phyloP scores from a whole-genome alignment of 768 basidiomycete species.

The Boletus patriciae region DNA sequence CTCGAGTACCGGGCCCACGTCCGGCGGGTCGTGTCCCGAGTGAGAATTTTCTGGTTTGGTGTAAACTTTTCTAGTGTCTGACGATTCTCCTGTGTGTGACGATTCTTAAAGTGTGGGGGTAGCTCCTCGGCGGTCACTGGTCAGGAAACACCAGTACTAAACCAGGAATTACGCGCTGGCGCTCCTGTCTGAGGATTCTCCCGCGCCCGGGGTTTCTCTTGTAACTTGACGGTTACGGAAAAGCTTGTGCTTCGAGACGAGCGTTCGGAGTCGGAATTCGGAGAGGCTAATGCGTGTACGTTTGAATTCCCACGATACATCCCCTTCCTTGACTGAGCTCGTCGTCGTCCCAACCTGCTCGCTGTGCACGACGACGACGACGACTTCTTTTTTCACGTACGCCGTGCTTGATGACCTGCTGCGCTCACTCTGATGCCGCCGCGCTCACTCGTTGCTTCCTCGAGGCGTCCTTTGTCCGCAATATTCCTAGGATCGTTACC shows the following conservation, averaged over 20 bases:
- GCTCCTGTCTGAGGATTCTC: too few relatives aligned
- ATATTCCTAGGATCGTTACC: conserved; percentile 53
- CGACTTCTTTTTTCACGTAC: conserved; percentile 6
- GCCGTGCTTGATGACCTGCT: conserved; percentile 31
- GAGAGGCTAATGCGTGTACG: too few relatives aligned
- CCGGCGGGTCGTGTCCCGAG: too few relatives aligned
- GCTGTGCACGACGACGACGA: conserved; percentile 29
- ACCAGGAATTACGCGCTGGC: too few relatives aligned
- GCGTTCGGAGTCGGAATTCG: conserved; percentile 12
- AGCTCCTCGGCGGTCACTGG: background rate
- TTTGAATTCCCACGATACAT: conserved; percentile 29
- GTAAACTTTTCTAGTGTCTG: too few relatives aligned
- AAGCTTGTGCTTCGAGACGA: background rate
- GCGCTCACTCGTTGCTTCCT: conserved; percentile 42
- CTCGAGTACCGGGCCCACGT: too few relatives aligned
- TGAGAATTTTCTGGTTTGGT: too few relatives aligned
- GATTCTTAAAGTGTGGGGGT: too few relatives aligned
- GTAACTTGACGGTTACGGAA: too few relatives aligned
- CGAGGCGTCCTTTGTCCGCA: conserved; percentile 59
- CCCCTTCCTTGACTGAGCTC: conserved; percentile 18
- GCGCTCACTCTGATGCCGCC: conserved; percentile 46
- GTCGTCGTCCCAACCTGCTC: conserved; percentile 27
- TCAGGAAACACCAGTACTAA: too few relatives aligned
- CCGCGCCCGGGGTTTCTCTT: too few relatives aligned
- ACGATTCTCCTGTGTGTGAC: too few relatives aligned